phyloP scores from a whole-genome alignment of 78 protist genomes.

The Protostelium mycophagum region DNA sequence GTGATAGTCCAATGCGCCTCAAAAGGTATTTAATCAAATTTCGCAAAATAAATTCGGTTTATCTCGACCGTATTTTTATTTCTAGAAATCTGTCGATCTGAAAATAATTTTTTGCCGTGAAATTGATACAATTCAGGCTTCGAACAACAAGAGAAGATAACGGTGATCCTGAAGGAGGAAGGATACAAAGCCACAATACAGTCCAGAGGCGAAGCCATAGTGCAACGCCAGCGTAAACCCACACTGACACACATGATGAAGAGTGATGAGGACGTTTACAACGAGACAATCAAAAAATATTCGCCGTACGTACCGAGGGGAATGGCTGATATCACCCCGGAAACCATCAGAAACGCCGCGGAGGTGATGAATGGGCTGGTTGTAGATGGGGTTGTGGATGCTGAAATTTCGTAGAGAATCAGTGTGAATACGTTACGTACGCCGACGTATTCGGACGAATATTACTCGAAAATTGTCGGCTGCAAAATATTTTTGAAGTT shows the following conservation, averaged over 20 bases:
- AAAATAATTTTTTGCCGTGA: no score
- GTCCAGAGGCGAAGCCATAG: background rate
- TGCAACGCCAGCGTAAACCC: background rate
- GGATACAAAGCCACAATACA: background rate
- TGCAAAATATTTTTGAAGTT: constrained; percentile 37
- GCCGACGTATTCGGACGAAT: constrained; percentile 33
- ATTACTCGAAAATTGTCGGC: constrained; percentile 48
- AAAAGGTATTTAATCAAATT: background rate
- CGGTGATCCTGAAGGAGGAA: background rate
- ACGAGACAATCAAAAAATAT: background rate
- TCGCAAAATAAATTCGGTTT: no score
- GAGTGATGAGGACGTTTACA: background rate
- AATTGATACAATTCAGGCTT: background rate
- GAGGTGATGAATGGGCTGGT: background rate
- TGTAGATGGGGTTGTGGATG: background rate
- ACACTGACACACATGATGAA: background rate
- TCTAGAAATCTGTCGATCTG: no score
- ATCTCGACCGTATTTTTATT: no score
- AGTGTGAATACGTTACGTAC: constrained; percentile 37
- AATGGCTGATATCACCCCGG: constrained; percentile 30
- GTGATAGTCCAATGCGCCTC: constrained; percentile 36
- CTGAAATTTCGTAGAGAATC: constrained; percentile 20
- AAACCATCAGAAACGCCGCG: constrained; percentile 41
- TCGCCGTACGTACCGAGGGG: constrained; percentile 4
- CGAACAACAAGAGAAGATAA: background rate